Percentiles rank a stretch among this genome's conserved stretches.
phyloP scores from a whole-genome alignment of 1,284 basidiomycete species.

The Fomes fomentarius region DNA sequence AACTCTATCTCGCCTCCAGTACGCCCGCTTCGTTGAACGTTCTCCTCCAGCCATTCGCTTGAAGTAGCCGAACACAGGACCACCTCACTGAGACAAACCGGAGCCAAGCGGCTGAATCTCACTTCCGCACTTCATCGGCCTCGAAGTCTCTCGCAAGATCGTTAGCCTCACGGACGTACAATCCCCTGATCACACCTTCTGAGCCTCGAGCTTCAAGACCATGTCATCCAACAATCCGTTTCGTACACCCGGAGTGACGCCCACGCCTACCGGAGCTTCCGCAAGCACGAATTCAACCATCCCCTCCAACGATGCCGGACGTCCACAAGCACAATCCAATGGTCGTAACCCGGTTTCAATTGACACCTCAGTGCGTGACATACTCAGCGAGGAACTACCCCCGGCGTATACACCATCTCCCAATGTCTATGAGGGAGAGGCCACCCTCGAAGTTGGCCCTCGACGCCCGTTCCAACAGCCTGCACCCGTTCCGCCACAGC shows the following conservation, averaged over 20 bases:
- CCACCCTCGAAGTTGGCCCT: conserved; percentile 64
- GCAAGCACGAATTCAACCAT: too few species aligned
- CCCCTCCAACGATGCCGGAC: conserved; percentile 12
- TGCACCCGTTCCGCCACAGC: conserved; percentile 30
- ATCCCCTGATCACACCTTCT: too few species aligned
- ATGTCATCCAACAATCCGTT: conserved; percentile 35
- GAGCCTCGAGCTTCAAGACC: conserved; percentile 10
- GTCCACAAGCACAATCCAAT: conserved; percentile 1
- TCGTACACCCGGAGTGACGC: conserved; percentile 30
- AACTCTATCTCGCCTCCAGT: neutral
- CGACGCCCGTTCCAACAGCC: conserved; percentile 60
- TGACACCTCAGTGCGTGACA: conserved; percentile 23
- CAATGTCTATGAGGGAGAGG: conserved; percentile 56
- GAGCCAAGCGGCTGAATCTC: too few species aligned
- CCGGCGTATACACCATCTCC: conserved; percentile 68
- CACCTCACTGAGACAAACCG: too few species aligned
- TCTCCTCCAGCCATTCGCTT: too few species aligned
- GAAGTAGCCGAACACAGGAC: too few species aligned
- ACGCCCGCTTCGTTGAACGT: too few species aligned
- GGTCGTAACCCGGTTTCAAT: neutral
- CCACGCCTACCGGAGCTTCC: conserved; percentile 25
- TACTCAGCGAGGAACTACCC: conserved; percentile 52
- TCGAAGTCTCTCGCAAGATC: too few species aligned
- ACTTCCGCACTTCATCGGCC: too few species aligned
- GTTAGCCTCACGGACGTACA: too few species aligned